Evolutionary conservation across 352 stramenopile species (phyloP).

Genomic region (Pythium aquatile): DNA sequence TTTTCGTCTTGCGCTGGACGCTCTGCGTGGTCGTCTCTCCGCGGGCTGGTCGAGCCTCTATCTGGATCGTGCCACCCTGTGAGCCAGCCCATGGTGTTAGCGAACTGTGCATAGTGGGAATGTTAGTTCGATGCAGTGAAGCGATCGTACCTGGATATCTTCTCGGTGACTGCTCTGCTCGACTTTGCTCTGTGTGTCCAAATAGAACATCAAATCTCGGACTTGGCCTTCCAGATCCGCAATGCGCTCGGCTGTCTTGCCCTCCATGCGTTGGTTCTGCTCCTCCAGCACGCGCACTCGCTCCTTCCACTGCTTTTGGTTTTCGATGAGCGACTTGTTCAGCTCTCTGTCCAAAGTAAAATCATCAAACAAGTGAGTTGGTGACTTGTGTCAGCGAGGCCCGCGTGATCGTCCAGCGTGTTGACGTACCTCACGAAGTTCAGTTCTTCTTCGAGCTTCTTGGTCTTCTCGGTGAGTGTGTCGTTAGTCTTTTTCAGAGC

Average conservation of each 20-base stretch:
- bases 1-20: slow-evolving; percentile 17
- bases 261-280: slow-evolving; percentile 53
- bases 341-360: slow-evolving; percentile 47
- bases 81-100: neutral
- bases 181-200: slow-evolving; percentile 87
- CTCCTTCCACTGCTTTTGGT: slow-evolving; percentile 88
- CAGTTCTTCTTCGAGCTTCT: slow-evolving; percentile 82
- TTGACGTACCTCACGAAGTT: slow-evolving; percentile 65
- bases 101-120: no score
- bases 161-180: slow-evolving; percentile 72
- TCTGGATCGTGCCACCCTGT: slow-evolving; percentile 70
- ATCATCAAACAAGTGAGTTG: slow-evolving; percentile 2
- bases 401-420: neutral
- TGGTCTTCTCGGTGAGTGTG: slow-evolving; percentile 54
- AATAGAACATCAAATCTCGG: slow-evolving; percentile 88
- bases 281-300: slow-evolving; percentile 69
- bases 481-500: slow-evolving; percentile 76
- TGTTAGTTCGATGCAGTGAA: no score
- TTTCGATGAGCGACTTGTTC: slow-evolving; percentile 87
- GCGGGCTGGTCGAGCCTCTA: slow-evolving; percentile 37
- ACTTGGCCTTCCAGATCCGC: slow-evolving; percentile 84
- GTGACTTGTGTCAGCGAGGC: no score
- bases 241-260: slow-evolving; percentile 58
- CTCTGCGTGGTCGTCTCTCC: slow-evolving; percentile 7
- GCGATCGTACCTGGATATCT: slow-evolving; percentile 68